Conservation (phyloP, 2,329 filamentous ascomycete genomes). For the Cyphellophora europaea region DNA sequence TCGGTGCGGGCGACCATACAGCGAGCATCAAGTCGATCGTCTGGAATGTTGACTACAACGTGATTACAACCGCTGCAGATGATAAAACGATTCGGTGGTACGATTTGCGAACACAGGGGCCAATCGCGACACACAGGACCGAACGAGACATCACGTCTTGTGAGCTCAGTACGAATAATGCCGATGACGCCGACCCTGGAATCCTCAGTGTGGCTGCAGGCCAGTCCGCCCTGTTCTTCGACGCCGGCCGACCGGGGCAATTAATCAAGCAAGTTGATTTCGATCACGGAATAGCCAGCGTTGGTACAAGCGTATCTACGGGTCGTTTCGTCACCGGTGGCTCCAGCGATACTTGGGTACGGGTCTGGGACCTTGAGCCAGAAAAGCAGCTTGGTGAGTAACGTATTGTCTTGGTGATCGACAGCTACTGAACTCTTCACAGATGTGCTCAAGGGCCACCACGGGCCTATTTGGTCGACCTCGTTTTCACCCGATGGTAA, state of each 20-base stretch:
- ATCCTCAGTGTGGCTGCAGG: slow-evolving; percentile 88
- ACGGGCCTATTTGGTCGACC: slow-evolving; percentile 94
- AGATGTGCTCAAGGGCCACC: slow-evolving; percentile 94
- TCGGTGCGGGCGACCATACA: slow-evolving; percentile 73
- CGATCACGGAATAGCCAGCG: slow-evolving; percentile 79
- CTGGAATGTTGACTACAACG: slow-evolving; percentile 82
- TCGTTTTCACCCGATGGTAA: slow-evolving; percentile 93
- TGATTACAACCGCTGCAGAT: slow-evolving; percentile 79
- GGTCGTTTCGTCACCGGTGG: slow-evolving; percentile 83
- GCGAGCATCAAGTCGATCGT: slow-evolving; percentile 93
- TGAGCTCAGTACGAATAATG: slow-evolving; percentile 66
- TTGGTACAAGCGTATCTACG: slow-evolving; percentile 72
- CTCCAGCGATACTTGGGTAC: slow-evolving; percentile 91
- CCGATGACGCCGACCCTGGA: slow-evolving; percentile 57
- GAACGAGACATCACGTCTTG: slow-evolving; percentile 85
- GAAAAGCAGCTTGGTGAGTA: slow-evolving; percentile 63
- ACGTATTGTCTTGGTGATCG: slow-evolving; percentile 1
- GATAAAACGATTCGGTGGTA: slow-evolving; percentile 94
- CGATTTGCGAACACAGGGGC: slow-evolving; percentile 67
- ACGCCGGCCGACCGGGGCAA: slow-evolving; percentile 58
- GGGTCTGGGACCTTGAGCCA: slow-evolving; percentile 81
- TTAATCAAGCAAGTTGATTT: slow-evolving; percentile 72
- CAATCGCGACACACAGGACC: slow-evolving; percentile 67
- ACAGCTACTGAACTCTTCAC: slow-evolving; percentile 2
- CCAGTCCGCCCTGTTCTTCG: slow-evolving; percentile 88